Percentiles rank a stretch among this genome's conserved stretches.
phyloP scores from a whole-genome alignment of 2,329 filamentous ascomycete genomes.

The Botrytis sinoallii region DNA sequence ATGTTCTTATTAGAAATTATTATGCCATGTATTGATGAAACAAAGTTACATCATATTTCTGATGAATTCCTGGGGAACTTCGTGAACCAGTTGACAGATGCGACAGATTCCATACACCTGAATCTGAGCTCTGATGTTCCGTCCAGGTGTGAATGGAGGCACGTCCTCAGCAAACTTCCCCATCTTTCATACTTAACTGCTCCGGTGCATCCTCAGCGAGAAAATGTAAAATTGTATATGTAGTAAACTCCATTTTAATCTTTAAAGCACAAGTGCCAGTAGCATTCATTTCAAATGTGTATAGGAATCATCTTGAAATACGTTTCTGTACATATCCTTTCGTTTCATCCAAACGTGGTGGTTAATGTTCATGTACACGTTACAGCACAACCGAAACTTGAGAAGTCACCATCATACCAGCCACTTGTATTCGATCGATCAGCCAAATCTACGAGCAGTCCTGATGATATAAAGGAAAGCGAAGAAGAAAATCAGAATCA shows the following conservation, averaged over 20 bases:
- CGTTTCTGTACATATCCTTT: not conserved
- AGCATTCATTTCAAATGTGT: not conserved
- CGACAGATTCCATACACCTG: not conserved
- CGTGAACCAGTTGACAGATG: not conserved
- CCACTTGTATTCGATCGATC: not conserved
- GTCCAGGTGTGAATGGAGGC: not conserved
- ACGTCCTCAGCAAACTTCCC: not conserved
- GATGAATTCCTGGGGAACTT: not conserved
- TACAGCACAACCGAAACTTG: slow-evolving; percentile 3
- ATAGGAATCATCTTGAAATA: not conserved
- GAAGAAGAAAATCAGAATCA: not conserved
- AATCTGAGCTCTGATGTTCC: not conserved
- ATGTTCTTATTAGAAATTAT: not conserved
- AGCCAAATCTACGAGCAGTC: not conserved
- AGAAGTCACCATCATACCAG: not conserved
- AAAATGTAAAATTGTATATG: not conserved
- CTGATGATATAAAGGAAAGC: not conserved
- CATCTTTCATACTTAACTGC: not conserved
- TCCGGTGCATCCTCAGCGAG: not conserved
- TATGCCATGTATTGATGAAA: slow-evolving; percentile 1
- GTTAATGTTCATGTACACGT: slow-evolving; percentile 9
- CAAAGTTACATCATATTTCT: no score
- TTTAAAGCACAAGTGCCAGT: not conserved
- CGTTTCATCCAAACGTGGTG: not conserved
- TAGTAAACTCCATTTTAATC: not conserved